Evolutionary conservation across 345 rosid genomes (phyloP).

Genomic region (Combretum micranthum): DNA sequence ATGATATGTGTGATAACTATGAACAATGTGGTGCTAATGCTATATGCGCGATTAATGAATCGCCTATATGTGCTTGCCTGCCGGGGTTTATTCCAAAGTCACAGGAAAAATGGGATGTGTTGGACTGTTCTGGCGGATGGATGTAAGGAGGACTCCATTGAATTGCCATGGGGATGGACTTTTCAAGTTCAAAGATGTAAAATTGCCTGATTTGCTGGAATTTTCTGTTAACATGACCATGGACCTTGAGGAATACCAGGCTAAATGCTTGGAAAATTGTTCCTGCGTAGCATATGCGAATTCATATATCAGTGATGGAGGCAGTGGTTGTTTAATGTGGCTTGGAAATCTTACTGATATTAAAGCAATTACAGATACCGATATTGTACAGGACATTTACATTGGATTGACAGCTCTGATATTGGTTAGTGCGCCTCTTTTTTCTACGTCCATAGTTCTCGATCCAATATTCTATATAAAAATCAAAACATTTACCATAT

Average conservation of each 20-base stretch:
- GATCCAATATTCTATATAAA: too few species aligned
- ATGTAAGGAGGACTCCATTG: conserved; percentile 15
- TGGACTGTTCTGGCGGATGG: conserved; percentile 30
- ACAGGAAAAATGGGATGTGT: too few species aligned
- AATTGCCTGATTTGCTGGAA: conserved; percentile 12
- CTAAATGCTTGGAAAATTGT: conserved; percentile 3
- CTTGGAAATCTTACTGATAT: background rate
- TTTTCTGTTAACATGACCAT: accelerated
- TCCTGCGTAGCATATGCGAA: conserved; percentile 11
- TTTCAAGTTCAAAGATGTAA: conserved; percentile 15
- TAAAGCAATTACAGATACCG: background rate
- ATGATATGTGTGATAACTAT: conserved; percentile 17
- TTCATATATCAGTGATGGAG: background rate
- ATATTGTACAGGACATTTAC: background rate
- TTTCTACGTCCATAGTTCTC: too few species aligned
- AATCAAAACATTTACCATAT: too few species aligned
- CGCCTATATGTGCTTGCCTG: too few species aligned
- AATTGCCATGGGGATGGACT: conserved; percentile 21
- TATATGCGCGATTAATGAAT: too few species aligned
- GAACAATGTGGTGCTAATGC: conserved; percentile 21
- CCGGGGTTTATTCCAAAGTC: too few species aligned
- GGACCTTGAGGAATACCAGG: background rate
- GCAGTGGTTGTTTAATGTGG: conserved; percentile 6
- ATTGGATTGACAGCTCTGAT: conserved; percentile 12
- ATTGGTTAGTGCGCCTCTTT: too few species aligned